Evolutionary conservation across 2,329 filamentous ascomycete genomes (phyloP).

Genomic region (Aschersonia sp.): DNA sequence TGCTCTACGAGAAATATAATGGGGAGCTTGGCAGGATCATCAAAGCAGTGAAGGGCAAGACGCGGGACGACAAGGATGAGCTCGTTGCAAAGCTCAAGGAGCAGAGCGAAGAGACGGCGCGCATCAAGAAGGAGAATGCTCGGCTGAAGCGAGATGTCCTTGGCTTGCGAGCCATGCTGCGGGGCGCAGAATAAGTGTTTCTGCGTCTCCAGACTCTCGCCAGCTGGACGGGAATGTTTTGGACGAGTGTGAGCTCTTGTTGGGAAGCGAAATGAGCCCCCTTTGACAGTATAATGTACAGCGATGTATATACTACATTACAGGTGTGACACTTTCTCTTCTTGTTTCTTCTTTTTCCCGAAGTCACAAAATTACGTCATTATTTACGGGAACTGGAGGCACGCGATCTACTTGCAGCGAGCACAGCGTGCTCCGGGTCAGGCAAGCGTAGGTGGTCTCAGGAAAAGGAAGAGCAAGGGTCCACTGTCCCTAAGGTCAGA

Average conservation of each 20-base stretch:
- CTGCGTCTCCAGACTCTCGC: conserved; percentile 10
- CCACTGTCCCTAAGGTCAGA: too few relatives aligned
- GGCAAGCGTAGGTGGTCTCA: too few relatives aligned
- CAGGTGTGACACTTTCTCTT: background rate
- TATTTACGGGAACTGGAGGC: too few relatives aligned
- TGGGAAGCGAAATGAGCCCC: background rate
- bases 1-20: conserved; percentile 85
- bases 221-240: conserved; percentile 2
- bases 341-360: too few relatives aligned
- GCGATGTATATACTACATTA: conserved; percentile 2
- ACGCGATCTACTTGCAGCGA: too few relatives aligned
- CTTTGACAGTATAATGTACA: background rate
- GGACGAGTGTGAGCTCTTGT: background rate
- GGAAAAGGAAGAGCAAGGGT: too few relatives aligned
- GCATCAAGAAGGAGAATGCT: conserved; percentile 73
- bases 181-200: conserved; percentile 22
- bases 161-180: conserved; percentile 45
- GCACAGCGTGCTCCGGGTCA: too few relatives aligned
- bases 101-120: conserved; percentile 60
- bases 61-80: conserved; percentile 67
- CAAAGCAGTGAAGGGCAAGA: conserved; percentile 55
- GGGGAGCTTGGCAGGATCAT: conserved; percentile 76
- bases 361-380: too few relatives aligned
- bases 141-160: conserved; percentile 70
- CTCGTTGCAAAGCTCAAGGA: conserved; percentile 57